Evolutionary conservation across 768 basidiomycete species (phyloP), one percentile per base, ranked within the genome.

Genomic region (Hirschioporus abietinus): DNA sequence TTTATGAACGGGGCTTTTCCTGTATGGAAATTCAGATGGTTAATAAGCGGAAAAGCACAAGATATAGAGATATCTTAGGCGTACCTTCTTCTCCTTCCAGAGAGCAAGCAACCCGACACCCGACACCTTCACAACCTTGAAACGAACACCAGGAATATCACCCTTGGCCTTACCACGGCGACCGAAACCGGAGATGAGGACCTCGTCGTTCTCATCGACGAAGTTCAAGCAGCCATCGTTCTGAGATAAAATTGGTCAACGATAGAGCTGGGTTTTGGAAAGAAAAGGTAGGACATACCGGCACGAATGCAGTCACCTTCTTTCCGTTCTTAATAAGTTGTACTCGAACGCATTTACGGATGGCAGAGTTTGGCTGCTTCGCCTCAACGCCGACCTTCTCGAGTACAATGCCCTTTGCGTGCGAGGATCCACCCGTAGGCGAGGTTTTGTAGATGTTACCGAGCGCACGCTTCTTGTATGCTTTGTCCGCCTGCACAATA

Each of bases 251-350:
- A 61, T 61, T 61, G 12, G 17, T 24, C 12, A 52, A 24, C 60
- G 18, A 61, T 18, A 17, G 17, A 25, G 30, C 18, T 52, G n/a
- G 35, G 34, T 62, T 23, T 15, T 34, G 34, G n/a, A 60, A 25
- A 17, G 26, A 62, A 58, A 64, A 36, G 27, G 63, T 18, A 59
- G 60, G 10, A 87, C 93, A 72, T 74, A 93, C 93, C 69, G 96
- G 96, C 57, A 99, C 97, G 90, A 99, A 99, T 75, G 97, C 97
- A 70, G 96, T 99, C 78, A 99, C 96, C 80, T 99, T 99, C 91
- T 99, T 99, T 72, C 97, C 97, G 84, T 99, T 99, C 88, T 99
- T 99, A 80, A 99, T 99, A 73, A 99, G 86, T 76, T 99, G 97
- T 70, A 99, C 97, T 83, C 97, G 95, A 72, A 99, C 97, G 84